phyloP scores from a whole-genome alignment of 2,329 filamentous ascomycete genomes.

The Colletotrichum theobromicola region DNA sequence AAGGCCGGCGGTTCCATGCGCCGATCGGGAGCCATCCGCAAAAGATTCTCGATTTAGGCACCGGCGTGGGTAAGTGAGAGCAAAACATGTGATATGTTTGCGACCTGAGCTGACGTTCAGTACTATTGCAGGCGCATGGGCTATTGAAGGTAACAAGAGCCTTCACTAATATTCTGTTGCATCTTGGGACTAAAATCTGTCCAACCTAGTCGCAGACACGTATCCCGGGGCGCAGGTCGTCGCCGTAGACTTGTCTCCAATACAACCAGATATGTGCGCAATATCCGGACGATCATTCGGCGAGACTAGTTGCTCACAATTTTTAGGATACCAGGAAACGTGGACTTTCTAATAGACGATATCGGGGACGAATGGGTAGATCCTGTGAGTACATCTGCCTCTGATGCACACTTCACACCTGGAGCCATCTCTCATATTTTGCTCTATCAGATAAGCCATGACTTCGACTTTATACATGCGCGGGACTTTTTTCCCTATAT shows the following conservation, averaged over 20 bases:
- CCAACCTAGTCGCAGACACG: slow-evolving; percentile 26
- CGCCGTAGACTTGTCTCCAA: slow-evolving; percentile 28
- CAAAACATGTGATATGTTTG: neutral
- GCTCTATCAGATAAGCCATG: neutral
- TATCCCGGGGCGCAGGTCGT: slow-evolving; percentile 27
- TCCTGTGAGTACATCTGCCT: neutral
- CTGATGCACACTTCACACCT: neutral
- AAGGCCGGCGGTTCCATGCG: slow-evolving; percentile 31
- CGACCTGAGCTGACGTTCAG: neutral
- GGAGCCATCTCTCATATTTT: neutral
- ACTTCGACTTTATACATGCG: neutral
- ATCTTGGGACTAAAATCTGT: neutral
- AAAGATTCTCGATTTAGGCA: slow-evolving; percentile 32
- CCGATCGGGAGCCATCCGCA: slow-evolving; percentile 32
- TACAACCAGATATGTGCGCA: slow-evolving; percentile 21
- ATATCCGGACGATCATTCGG: accelerated
- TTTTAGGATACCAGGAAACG: neutral
- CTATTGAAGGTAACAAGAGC: neutral
- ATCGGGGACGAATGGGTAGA: neutral
- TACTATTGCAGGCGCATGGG: neutral
- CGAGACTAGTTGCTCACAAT: accelerated
- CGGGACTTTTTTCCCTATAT: neutral
- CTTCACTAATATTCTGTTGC: neutral
- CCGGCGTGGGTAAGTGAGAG: slow-evolving; percentile 22
- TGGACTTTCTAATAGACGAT: neutral